Evolutionary conservation across 805 yeast species (phyloP), one percentile per base, ranked within the genome.

Genomic region (Metschnikowia amazonensis): DNA sequence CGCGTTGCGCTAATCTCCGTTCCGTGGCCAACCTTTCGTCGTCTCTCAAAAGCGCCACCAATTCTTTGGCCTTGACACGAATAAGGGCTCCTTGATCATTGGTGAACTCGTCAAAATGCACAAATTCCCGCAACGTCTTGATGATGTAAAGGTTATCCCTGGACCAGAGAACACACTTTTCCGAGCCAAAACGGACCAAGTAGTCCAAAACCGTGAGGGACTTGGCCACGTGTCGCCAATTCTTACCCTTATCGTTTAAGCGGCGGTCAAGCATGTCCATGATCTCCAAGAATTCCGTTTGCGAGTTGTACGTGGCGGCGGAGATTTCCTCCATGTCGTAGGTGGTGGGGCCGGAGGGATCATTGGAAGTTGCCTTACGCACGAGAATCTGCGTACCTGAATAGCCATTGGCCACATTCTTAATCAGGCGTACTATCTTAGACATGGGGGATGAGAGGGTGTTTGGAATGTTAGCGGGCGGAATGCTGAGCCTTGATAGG

Each of bases 191-290:
- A 55, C 94, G 80, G 16, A 90, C 89, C 47, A 90, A 72, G 66
- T 83, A 92, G 59, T 90, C 97, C 55, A 92, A 74, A n/a, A 92
- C 82, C 1, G 95, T 85, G 50, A 92, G 74, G 1, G 96, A 83
- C 65, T 92, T 94, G 51, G 95, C 90, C 41, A 92, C 90, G 63
- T 92, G 99, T 54, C 96, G 79, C 97, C 97, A 92, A 68, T 92
- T 86, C 64, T 89, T 90, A 50, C 98, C 98, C 71, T 90, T 90
- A 62, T 92, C 98, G 60, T 92, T 92, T 53, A 92, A 70, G 52
- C 99, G 78, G 54, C 89, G 80, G 67, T 92, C 97, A 36, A 92
- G 67, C 84, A 92, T 89, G 60, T 92, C 97, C 95, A 92, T 86
- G 38, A 89, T 81, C 60, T 89, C 95, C 59, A 89, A 75, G 57